Evolutionary conservation across 2,329 filamentous ascomycete species (phyloP), one percentile per base, ranked within the genome.

Genomic region (Claviceps africana): DNA sequence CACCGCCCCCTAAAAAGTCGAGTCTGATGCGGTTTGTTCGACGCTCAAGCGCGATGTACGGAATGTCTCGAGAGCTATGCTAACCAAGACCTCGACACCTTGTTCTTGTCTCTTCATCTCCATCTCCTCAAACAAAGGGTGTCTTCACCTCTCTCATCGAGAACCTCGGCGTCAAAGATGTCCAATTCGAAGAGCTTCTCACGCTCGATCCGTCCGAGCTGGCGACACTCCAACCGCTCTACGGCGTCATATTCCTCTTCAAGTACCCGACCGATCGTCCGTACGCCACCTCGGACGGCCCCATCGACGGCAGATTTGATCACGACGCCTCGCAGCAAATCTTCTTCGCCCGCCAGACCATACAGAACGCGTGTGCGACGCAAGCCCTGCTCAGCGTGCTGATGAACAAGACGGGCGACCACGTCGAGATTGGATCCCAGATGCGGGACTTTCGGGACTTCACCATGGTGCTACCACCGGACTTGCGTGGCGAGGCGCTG

Each of bases 241-340:
- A 95, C 72, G 93, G 93, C 62, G 88, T 98, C 59, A 96, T 98
- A 64, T 98, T 98, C 71, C 87, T 98, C 67, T 98, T 98, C 82
- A 97, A 96, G 72, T 98, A 87, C 70, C 87, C 81, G 49, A 89
- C 82, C 55, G 82, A 86, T 64, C 78, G 69, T 55, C 78, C 74
- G 60, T 84, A 75, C 72, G 80, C 72, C 39, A 68, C 68, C 55
- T 70, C 76, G 43, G 75, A 80, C 53, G 77, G 77, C 45, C 89
- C 90, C 0, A 78, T 82, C 57, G 90, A 97, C 66, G 93, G 93
- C 55, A 75, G 72, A 35, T 95, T 88, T 67, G 89, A 96, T 71
- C 74, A 81, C 59, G 76, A 74, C 17, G 88, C 88, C 15, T 74
- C 85, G 19, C 82, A 88, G 56, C 76, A 78, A 56, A 77, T 95